A percentile compares a stretch with the other conserved stretches of the same genome.
These are phyloP conservation scores for Parsonsia alboflavescens DNA, from an alignment of 257 asterid genomes.

Conservation along the genomic window DNA sequence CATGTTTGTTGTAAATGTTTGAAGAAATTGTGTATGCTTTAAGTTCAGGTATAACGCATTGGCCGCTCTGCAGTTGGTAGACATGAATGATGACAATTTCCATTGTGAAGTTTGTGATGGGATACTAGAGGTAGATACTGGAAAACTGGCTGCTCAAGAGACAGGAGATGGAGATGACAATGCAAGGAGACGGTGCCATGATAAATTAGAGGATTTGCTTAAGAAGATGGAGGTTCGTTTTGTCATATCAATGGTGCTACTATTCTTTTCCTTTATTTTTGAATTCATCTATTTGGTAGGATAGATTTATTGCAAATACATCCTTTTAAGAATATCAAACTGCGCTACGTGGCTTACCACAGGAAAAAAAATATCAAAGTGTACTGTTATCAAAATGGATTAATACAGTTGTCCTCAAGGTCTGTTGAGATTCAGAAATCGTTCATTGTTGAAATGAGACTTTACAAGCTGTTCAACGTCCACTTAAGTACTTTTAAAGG, in stretches of 20 bases:
- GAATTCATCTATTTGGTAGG: background rate
- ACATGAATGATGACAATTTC: slow-evolving; percentile 71
- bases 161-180: slow-evolving; percentile 87
- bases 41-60: slow-evolving; percentile 70
- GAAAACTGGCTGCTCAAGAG: slow-evolving; percentile 68
- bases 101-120: slow-evolving; percentile 93
- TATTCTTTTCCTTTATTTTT: background rate
- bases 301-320: background rate
- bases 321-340: background rate
- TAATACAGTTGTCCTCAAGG: too few species aligned
- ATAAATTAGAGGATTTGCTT: slow-evolving; percentile 70
- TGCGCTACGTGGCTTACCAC: background rate
- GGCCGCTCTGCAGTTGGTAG: slow-evolving; percentile 74
- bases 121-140: slow-evolving; percentile 79
- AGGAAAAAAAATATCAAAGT: too few species aligned
- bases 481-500: background rate
- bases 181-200: slow-evolving; percentile 79
- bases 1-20: slow-evolving; percentile 6
- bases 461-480: background rate
- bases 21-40: slow-evolving; percentile 15
- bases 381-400: too few species aligned
- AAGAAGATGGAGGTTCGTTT: slow-evolving; percentile 71
- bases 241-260: background rate
- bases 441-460: background rate
- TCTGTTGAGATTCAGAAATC: background rate